Evolutionary conservation across 139 green algal genomes (phyloP), one percentile per base, ranked within the genome.

Genomic region (Axilococcus clingmanii): DNA sequence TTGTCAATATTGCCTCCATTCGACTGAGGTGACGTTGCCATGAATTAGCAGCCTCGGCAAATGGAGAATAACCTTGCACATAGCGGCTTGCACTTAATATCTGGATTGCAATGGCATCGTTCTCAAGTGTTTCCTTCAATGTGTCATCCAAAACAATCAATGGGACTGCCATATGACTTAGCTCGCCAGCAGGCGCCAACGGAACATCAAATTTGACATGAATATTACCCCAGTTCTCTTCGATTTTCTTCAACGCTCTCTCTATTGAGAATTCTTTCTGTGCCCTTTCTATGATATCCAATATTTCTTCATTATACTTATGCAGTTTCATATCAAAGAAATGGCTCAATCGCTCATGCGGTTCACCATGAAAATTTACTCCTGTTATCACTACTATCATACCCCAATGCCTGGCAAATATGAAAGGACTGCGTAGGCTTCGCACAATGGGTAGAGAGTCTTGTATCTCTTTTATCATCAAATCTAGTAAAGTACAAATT

Each of bases 21-120:
- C 66, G 75, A 36, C 80, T 83, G 49, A 95, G 78, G 56, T 87
- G 85, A 43, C 74, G 79, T 72, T 96, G 88, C 85, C 82, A 96
- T 31, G 67, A 68, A 16, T 69, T 67, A 20, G 94, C 87, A 0
- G 74, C 66, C 45, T 93, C 82, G 35, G 80, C 46, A 68, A 96
- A 96, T 59, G 83, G 83, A 22, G 79, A 66, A 71, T 95, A 94
- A 52, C 74, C 80, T 34, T 2, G 24, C 8, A 24, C 48, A 60
- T 22, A 4, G 12, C 91, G 91, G 61, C 85, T 71, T 17, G 65
- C 69, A 11, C 57, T 78, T 72, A 96, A 80, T 66, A 81, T 89
- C 65, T 96, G 87, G 55, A 96, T 75, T 57, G 71, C 55, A 34
- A 96, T 65, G 62, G 88, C 90, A 75, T 96, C 87, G 12, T 61